phyloP scores from a whole-genome alignment of 1,284 basidiomycete species.

The Stereum hirsutum region DNA sequence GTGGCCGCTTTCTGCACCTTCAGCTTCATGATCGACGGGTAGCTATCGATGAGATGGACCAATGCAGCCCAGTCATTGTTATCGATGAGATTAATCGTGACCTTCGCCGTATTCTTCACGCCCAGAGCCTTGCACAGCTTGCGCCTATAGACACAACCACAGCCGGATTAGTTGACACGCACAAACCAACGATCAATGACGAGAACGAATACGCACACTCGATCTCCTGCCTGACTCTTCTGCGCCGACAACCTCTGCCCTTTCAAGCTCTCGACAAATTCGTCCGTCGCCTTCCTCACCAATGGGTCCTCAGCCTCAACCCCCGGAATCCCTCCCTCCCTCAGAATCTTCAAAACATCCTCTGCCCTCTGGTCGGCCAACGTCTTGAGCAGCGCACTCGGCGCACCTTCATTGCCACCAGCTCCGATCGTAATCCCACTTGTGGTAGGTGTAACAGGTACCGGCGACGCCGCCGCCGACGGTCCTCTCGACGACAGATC shows the following conservation, averaged over 20 bases:
- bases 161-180: background rate
- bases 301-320: too few species aligned
- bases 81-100: conserved; percentile 77
- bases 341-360: too few species aligned
- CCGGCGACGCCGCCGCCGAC: conserved; percentile 60
- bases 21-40: conserved; percentile 73
- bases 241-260: conserved; percentile 56
- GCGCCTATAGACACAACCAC: conserved; percentile 38
- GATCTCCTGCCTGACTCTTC: conserved; percentile 79
- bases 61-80: conserved; percentile 77
- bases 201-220: conserved; percentile 41
- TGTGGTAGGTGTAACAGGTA: conserved; percentile 33
- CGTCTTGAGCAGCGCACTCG: too few species aligned
- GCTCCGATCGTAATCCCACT: too few species aligned
- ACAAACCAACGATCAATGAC: background rate
- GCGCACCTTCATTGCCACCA: too few species aligned
- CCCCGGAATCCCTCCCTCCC: too few species aligned
- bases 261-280: conserved; percentile 65
- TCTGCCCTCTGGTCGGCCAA: too few species aligned
- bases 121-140: conserved; percentile 74
- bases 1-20: conserved; percentile 54
- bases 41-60: conserved; percentile 83
- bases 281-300: conserved; percentile 63
- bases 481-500: conserved; percentile 64
- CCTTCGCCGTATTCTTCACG: conserved; percentile 74